These are phyloP conservation scores for Vitis cinerea DNA, from an alignment of 164 flowering plant genomes.

Conservation along the genomic window DNA sequence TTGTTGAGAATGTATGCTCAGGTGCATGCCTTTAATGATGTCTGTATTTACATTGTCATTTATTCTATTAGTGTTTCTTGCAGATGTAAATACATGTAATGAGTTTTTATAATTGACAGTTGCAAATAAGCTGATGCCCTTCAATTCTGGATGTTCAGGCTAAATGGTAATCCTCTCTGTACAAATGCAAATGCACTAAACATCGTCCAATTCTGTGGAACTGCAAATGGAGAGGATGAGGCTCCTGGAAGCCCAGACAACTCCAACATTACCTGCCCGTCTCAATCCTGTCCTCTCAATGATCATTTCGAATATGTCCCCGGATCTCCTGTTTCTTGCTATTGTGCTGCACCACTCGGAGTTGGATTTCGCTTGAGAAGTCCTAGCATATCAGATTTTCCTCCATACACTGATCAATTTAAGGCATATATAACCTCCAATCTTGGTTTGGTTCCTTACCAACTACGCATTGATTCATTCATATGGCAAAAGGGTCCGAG, in stretches of 20 bases:
- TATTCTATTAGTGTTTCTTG: no score
- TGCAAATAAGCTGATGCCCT: no score
- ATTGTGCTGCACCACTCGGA: conserved; percentile 17
- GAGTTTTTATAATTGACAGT: no score
- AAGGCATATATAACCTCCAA: neutral
- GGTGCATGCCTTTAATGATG: no score
- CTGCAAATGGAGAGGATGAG: neutral
- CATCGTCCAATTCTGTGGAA: conserved; percentile 15
- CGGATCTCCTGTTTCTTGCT: conserved; percentile 10
- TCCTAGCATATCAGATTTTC: conserved; percentile 19
- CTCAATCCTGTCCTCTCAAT: conserved; percentile 10
- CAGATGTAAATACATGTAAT: no score
- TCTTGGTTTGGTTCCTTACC: conserved; percentile 13
- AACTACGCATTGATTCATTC: conserved; percentile 15
- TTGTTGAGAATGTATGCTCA: no score
- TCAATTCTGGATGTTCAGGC: conserved; percentile 10
- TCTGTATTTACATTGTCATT: no score
- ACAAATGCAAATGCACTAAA: conserved; percentile 6
- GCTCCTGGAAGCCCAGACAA: neutral
- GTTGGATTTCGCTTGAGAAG: conserved; percentile 19
- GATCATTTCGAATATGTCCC: conserved; percentile 6
- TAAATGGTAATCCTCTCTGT: conserved; percentile 24
- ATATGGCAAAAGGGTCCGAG: conserved; percentile 28
- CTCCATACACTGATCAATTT: conserved; percentile 8
- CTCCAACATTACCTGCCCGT: neutral